Evolutionary conservation across 2,329 filamentous ascomycete species (phyloP), one percentile per base, ranked within the genome.

Genomic region (Capronia coronata): DNA sequence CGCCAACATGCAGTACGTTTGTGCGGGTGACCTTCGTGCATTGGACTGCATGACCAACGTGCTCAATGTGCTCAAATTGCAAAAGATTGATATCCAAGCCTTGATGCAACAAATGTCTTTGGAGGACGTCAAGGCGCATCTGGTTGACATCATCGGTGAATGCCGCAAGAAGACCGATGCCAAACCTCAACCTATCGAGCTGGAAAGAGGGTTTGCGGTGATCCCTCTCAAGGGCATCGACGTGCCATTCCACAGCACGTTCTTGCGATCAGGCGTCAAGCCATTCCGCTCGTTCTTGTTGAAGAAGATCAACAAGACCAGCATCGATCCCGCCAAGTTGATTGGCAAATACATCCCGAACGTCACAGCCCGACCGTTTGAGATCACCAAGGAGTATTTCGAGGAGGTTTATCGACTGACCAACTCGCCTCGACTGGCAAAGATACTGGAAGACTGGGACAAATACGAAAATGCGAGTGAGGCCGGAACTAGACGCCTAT

Each of bases 221-320:
- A 97, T 98, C 61, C 93, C 94, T 37, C 85, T 98, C 58, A 87
- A 86, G 65, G 94, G 94, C 57, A 98, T 98, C 62, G 93, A 98
- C 63, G 94, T 60, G 25, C 93, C 93, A 38, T 98, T 98, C 87
- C 93, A 98, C 78, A 93, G 86, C 62, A 98, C 93, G 14, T 98
- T 98, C 78, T 74, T 98, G 72, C 87, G 94, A 48, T 95, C 89
- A 32, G 94, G 93, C 63, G 93, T 98, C 70, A 98, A 98, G 78
- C 93, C 94, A 40, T 98, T 98, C 88, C 82, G 93, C 60, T 91
- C 84, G 38, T 98, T 98, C 81, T 71, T 98, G 67, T 84, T 97
- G 62, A 98, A 97, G 86, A 98, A 98, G 81, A 97, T 98, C 75
- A 89, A 97, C 79, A 95, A 94, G 82, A 96, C 90, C 19, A 94